Evolutionary conservation across 768 basidiomycete species (phyloP).

Genomic region (Trametes sanguinea): DNA sequence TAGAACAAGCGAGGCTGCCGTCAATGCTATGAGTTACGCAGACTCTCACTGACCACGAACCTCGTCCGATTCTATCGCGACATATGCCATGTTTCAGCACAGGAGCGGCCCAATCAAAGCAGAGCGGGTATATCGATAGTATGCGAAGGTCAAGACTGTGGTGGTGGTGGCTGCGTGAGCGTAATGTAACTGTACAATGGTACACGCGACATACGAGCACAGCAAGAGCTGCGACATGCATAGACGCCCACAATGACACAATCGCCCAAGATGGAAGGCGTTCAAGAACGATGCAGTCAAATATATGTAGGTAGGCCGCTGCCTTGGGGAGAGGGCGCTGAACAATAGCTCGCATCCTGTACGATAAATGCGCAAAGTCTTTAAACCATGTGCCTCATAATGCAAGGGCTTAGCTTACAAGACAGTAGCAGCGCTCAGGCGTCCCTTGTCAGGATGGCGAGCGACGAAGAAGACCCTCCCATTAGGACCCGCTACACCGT

Average conservation of each 20-base stretch:
- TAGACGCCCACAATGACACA: constrained; percentile 9
- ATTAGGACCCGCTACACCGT: no score
- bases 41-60: constrained; percentile 16
- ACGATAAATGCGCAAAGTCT: no score
- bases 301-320: no score
- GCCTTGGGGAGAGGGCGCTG: no score
- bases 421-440: no score
- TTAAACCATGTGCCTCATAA: no score
- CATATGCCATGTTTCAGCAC: constrained; percentile 30
- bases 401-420: no score
- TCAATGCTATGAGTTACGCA: constrained; percentile 20
- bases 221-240: no score
- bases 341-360: no score
- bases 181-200: neutral
- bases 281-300: neutral
- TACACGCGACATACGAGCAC: no score
- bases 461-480: no score
- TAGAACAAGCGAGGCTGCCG: constrained; percentile 22
- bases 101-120: neutral
- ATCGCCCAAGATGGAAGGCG: constrained; percentile 5
- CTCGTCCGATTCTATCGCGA: constrained; percentile 34
- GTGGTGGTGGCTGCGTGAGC: neutral
- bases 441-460: no score
- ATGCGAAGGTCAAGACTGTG: neutral
- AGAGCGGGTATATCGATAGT: neutral